Base-by-base conservation (phyloP, 192 early-diverging fungal genomes). In the Piromyces sp. region DNA sequence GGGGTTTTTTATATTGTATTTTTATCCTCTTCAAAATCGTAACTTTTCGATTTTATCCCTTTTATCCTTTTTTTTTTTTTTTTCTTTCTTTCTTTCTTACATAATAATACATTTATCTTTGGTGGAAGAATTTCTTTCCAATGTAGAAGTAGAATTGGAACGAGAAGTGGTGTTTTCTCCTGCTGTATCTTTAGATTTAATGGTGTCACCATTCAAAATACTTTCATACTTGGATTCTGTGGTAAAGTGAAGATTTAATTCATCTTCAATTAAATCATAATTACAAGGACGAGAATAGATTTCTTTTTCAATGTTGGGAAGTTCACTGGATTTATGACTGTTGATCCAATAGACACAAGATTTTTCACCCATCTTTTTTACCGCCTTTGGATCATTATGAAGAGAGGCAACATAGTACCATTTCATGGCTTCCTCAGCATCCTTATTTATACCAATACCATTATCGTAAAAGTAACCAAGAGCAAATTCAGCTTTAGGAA, bases 401-500 rank as follows among this genome's bases (percentile, higher is more conserved):
- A 9, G 5, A n/a, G 4, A 26, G 0, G 82, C 82, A 33, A 79
- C 51, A 30, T 82, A 36, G 36, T 82, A 82, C 82, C 82, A 82
- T 30, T 33, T 31, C 30, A 36, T 30, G 13, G 82, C 82, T 37
- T 42, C 81, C 79, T 81, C 81, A 17, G 80, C 28, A 81, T 81
- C 81, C 14, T 82, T 80, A 33, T 80, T 79, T 5, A 68, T 78
- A 19, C 82, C 82, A 30, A 82, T 82, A n/a, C 82, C 82, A 68
- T 82, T 36, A 19, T 82, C 82, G 30, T 82, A 82, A 80, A 82
- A 82, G 82, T 82, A 82, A 30, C 36, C 82, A 78, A 82, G 17
- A 11, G 82, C 82, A 68, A 58, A 82, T 31, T 81, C 31, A 4
- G 79, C 82, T 19, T 80, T 78, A 5, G 36, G 36, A 22, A 82